Evolutionary conservation across 805 yeast genomes (phyloP), one percentile per base, ranked within the genome.

Genomic region (Metschnikowia chrysomelidarum): DNA sequence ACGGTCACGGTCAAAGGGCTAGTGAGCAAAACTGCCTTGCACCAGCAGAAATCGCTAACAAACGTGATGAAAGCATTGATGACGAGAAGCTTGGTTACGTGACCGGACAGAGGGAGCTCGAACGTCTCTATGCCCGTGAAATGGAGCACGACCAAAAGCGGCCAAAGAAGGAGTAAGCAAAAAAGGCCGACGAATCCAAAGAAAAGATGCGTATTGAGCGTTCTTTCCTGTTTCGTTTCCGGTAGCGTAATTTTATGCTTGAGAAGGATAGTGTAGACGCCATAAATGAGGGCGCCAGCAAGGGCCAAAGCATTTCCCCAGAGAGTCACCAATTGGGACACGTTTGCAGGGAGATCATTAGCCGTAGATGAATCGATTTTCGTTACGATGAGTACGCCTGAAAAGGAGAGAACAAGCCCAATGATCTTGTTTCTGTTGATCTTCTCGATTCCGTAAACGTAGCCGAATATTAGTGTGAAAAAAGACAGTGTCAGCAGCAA

Each of bases 1-100:
- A 93, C 95, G 0, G 98, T 93, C 3, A 91, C 98, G 0, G 96
- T 89, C 46, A 93, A 67, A 2, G 98, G 98, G 27, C 93, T 82
- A 1, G 98, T 93, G 53, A 93, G 65, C 20, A 93, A 71, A 77
- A 89, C 93, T 0, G 98, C 95, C 44, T 87, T 78, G 21, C 95
- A 96, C 98, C 98, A 93, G 52, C 94, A 80, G 50, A 82, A 88
- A 57, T 93, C 98, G 24, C 95, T 82, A 11, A 89, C 60, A 47
- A 93, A 82, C 1, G 96, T 87, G 26, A 87, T 78, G 22, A 76
- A 52, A 40, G 89, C 84, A 57, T 93, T 93, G 30, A 77, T 43
- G 0, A 73, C 32, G 5, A 91, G 62, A 3, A 88, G 65, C 1
- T 60, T 38, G 51, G 79, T 64, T 3, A 82, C 76, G 24, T 67